Evolutionary conservation across 2,329 filamentous ascomycete genomes (phyloP).

Genomic region (Geoglossum cookeanum): DNA sequence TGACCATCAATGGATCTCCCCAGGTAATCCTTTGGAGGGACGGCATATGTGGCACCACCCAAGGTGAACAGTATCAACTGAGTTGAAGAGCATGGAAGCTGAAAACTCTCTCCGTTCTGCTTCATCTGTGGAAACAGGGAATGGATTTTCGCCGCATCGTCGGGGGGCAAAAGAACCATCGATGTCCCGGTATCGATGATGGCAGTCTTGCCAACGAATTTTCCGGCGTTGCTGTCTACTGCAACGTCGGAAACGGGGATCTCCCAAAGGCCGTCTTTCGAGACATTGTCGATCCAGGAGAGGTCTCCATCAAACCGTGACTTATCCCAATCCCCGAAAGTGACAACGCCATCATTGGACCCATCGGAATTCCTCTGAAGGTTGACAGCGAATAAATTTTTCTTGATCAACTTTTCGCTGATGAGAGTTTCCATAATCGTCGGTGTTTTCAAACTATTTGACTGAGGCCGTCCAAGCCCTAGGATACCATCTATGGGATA

Average conservation of each 20-base stretch:
- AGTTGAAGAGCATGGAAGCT: constrained; percentile 52
- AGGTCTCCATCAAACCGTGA: constrained; percentile 49
- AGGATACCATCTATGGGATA: constrained; percentile 83
- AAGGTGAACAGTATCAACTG: constrained; percentile 45
- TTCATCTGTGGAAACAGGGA: constrained; percentile 42
- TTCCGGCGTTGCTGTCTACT: constrained; percentile 38
- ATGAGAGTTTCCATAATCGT: constrained; percentile 48
- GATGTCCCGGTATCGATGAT: constrained; percentile 76
- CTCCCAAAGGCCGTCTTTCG: constrained; percentile 46
- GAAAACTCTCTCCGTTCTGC: constrained; percentile 41
- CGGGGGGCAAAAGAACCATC: constrained; percentile 51
- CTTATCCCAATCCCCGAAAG: constrained; percentile 51
- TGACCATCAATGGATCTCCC: constrained; percentile 18
- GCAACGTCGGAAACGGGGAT: constrained; percentile 48
- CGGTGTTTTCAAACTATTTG: constrained; percentile 30
- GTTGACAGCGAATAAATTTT: constrained; percentile 52
- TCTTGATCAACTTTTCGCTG: constrained; percentile 33
- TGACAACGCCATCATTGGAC: constrained; percentile 53
- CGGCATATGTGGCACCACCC: constrained; percentile 43
- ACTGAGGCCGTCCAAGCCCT: constrained; percentile 47
- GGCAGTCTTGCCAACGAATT: constrained; percentile 35
- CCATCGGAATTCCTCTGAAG: constrained; percentile 49
- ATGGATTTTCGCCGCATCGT: constrained; percentile 50
- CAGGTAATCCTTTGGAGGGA: constrained; percentile 56
- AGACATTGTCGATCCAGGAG: constrained; percentile 38